Base-by-base conservation (phyloP, 345 rosid species). In the Punica granatum region DNA sequence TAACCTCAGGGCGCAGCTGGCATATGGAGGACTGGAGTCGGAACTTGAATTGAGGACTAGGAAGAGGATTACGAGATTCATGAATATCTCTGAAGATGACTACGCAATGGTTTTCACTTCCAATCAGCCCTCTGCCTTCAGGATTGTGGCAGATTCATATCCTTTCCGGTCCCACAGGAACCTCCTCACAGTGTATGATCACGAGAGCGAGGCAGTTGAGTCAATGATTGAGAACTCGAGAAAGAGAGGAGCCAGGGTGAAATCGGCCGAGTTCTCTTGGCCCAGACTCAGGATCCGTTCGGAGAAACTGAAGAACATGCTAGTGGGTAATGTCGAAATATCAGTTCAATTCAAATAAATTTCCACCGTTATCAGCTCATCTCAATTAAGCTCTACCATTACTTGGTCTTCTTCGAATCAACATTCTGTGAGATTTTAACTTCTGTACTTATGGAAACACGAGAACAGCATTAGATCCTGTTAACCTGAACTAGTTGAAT, bases 101-200 rank as follows among this genome's bases (percentile, higher is more conserved):
- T 90, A 93, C 74, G 66, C 76, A 7, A 67, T 87, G 84, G 81
- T 87, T 49, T 75, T 87, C 76, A 84, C 92, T 6, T 86, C 89
- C 28, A 86, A 87, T 65, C 91, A 89, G 67, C 70, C 86, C 1
- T 86, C 92, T 11, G 94, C 94, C 35, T 89, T 89, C 69, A 93
- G 85, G 78, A 80, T 90, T 56, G 25, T 93, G 10, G 91, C 97
- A 18, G 98, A 90, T 6, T 71, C 76, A 25, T 93, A 90, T 68
- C 83, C 86, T 7, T 89, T 90, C 76, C 79, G 75, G 58, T 80
- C 82, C 5, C 64, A 75, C 32, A 74, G 66, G 7, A 80, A 78
- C 63, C 92, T 93, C 69, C 82, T 90, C 37, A 86, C 95, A 1
- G 90, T 90, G 16, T 93, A 93, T 49, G 95, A 93, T 70, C 70